A percentile compares a stretch with the other conserved stretches of the same genome.
Conservation (phyloP, 1,284 basidiomycete species). For the Malassezia pachydermatis region DNA sequence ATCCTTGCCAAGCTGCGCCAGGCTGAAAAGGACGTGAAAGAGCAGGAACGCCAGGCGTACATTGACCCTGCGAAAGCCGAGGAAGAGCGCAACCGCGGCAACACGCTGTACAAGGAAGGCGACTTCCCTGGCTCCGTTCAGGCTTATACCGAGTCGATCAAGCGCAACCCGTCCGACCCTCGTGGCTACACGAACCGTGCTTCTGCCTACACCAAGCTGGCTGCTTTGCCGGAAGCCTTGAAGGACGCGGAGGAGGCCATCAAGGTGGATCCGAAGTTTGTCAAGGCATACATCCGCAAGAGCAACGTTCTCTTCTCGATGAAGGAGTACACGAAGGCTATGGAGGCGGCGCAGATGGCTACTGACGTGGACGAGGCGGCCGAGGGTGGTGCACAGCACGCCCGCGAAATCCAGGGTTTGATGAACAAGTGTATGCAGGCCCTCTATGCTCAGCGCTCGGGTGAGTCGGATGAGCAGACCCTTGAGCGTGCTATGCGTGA, state of each 20-base stretch:
- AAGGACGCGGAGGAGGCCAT: conserved; percentile 93
- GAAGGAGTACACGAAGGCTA: conserved; percentile 75
- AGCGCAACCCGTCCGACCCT: conserved; percentile 80
- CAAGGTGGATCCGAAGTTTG: conserved; percentile 65
- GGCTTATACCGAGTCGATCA: conserved; percentile 88
- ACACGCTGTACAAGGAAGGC: conserved; percentile 69
- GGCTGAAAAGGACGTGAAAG: conserved; percentile 67
- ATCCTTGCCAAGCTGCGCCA: conserved; percentile 70
- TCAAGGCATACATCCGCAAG: conserved; percentile 91
- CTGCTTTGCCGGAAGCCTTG: conserved; percentile 84
- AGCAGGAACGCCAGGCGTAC: conserved; percentile 71
- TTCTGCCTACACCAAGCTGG: conserved; percentile 88
- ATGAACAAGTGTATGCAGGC: conserved; percentile 57
- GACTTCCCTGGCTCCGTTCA: conserved; percentile 70
- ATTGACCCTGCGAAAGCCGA: conserved; percentile 78
- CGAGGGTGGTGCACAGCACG: conserved; percentile 27
- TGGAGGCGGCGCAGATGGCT: conserved; percentile 39
- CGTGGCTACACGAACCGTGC: conserved; percentile 94
- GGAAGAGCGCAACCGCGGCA: conserved; percentile 79
- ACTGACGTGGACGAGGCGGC: conserved; percentile 26
- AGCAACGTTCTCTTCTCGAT: conserved; percentile 73
- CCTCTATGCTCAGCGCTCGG: conserved; percentile 67
- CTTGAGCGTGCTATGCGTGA: conserved; percentile 89
- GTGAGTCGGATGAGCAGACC: conserved; percentile 85
- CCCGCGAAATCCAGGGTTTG: conserved; percentile 33